Base-by-base conservation (phyloP, 805 yeast species). In the Pichia occidentalis region DNA sequence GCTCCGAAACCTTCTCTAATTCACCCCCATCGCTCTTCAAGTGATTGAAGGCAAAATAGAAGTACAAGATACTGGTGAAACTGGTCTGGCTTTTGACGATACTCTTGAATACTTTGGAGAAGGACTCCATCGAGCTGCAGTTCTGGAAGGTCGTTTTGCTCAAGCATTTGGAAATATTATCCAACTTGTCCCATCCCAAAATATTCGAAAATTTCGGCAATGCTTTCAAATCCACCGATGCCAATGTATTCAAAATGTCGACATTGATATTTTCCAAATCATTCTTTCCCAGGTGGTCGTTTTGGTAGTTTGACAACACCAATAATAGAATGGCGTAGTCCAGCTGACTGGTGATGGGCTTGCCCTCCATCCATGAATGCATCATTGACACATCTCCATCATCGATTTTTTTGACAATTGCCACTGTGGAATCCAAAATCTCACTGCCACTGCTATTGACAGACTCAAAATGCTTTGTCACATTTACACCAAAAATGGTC, bases 161-260 rank as follows among this genome's bases (percentile, higher is more conserved):
- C 2, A 53, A 27, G 10, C 20, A 30, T 3, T 34, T 21, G 2
- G 49, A 26, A 3, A 47, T 28, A 3, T 30, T 14, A 6, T 51
- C 46, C 20, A 54, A 32, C 21, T 39, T 36, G 16, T 45, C 24
- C 57, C 57, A 53, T 4, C 49, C 59, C 18, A 47, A 33, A 4
- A 56, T 12, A 29, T 55, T 55, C 4, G 54, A 46, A 11, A 34
- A 27, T 12, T 39, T 24, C 8, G 61, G 61, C 10, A 52, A 42
- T 18, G 42, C 10, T 8, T 25, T 24, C 7, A 32, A 10, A 21
- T 40, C 42, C 20, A 37, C 16, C n/a, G 28, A 12, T 7, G 24
- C 16, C 27, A 43, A 9, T 12, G 28, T 33, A 12, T 36, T 19
- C 4, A 40, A 14, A 16, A 35, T 20, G 8, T 17, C 11, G 4